Conservation (phyloP, 202 grass and related monocot genomes). For the Hordeum pubiflorum region DNA sequence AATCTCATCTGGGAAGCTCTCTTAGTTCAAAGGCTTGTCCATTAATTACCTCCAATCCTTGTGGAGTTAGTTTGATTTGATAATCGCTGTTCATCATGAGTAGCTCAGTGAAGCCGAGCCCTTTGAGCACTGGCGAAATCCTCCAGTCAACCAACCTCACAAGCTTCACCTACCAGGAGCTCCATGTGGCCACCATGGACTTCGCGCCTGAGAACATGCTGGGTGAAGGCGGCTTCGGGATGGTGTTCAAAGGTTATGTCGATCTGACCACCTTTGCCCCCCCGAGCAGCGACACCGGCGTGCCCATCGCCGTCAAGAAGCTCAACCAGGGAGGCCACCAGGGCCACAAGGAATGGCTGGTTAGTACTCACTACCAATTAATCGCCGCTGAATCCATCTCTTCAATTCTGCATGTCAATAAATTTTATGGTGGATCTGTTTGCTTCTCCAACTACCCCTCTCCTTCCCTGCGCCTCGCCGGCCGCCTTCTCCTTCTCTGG, state of each 20-base stretch:
- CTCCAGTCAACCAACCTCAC: slow-evolving; percentile 54
- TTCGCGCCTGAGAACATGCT: slow-evolving; percentile 69
- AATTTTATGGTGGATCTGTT: too few relatives aligned
- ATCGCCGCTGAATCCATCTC: not conserved
- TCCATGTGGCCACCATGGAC: slow-evolving; percentile 41
- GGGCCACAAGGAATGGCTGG: slow-evolving; percentile 76
- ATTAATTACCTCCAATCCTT: too few relatives aligned
- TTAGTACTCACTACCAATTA: not conserved
- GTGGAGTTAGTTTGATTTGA: too few relatives aligned
- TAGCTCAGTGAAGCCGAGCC: too few relatives aligned
- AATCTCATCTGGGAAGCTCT: too few relatives aligned
- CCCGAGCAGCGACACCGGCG: slow-evolving; percentile 46
- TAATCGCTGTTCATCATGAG: too few relatives aligned
- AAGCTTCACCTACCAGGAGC: slow-evolving; percentile 69
- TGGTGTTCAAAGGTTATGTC: slow-evolving; percentile 82
- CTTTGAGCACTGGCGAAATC: slow-evolving; percentile 40
- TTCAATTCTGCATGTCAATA: not conserved
- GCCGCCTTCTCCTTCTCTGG: too few relatives aligned
- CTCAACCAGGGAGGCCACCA: slow-evolving; percentile 68
- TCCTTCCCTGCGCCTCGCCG: too few relatives aligned
- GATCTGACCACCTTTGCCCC: slow-evolving; percentile 53
- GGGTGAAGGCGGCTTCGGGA: slow-evolving; percentile 74
- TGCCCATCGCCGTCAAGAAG: slow-evolving; percentile 76
- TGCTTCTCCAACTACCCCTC: too few relatives aligned
- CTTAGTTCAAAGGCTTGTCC: too few relatives aligned